Conservation (phyloP, 2,329 filamentous ascomycete genomes). For the Aspergillus oerlinghausenensis region DNA sequence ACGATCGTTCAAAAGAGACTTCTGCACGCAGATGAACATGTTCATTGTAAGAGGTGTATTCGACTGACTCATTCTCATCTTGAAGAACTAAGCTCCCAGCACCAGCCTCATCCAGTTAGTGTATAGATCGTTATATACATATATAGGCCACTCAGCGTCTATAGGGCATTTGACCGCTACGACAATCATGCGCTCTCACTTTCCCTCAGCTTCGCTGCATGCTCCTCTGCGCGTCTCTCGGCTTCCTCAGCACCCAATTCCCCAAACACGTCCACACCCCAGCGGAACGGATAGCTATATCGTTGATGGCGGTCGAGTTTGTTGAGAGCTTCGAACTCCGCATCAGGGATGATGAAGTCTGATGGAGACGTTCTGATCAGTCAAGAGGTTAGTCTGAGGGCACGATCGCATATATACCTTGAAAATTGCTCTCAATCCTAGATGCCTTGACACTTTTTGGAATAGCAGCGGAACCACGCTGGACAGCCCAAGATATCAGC, state of each 20-base stretch:
- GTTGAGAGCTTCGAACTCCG: slow-evolving; percentile 31
- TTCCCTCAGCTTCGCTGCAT: slow-evolving; percentile 21
- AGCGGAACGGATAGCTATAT: slow-evolving; percentile 35
- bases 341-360: slow-evolving; percentile 33
- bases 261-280: slow-evolving; percentile 37
- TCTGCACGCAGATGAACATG: no score
- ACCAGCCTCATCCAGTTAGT: no score
- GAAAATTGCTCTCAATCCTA: slow-evolving; percentile 48
- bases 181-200: neutral
- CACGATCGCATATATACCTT: slow-evolving; percentile 25
- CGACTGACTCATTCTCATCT: no score
- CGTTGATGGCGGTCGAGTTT: slow-evolving; percentile 33
- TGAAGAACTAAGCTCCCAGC: neutral
- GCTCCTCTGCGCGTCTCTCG: slow-evolving; percentile 25
- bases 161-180: neutral
- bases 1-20: no score
- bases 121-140: neutral
- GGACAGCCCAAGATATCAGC: slow-evolving; percentile 52
- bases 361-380: neutral
- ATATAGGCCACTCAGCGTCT: neutral
- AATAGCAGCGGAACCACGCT: slow-evolving; percentile 58
- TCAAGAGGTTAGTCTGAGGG: neutral
- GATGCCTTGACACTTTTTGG: slow-evolving; percentile 53
- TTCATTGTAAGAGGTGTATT: neutral
- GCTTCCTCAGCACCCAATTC: slow-evolving; percentile 32